Evolutionary conservation across 2,329 filamentous ascomycete genomes (phyloP).

Genomic region (Aspergillus sp.): DNA sequence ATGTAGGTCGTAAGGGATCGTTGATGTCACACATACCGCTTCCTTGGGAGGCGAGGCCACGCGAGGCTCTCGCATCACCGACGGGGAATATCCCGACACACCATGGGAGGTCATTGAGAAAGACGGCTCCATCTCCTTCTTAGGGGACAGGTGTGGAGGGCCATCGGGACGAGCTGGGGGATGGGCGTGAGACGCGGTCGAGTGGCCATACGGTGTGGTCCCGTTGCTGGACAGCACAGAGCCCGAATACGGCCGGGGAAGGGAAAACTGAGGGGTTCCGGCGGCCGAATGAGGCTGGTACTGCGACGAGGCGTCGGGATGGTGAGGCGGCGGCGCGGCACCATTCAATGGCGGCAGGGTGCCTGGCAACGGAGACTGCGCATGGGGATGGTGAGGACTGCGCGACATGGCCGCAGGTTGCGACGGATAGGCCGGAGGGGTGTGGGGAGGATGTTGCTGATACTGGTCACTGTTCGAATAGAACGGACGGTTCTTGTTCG

Average conservation of each 20-base stretch:
- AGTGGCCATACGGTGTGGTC: slow-evolving; percentile 37
- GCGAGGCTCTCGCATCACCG: slow-evolving; percentile 31
- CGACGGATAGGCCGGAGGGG: slow-evolving; percentile 40
- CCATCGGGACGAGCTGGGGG: slow-evolving; percentile 36
- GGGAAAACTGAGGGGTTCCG: slow-evolving; percentile 30
- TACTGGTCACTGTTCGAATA: slow-evolving; percentile 46
- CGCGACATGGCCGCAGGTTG: slow-evolving; percentile 32
- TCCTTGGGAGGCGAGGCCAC: slow-evolving; percentile 39
- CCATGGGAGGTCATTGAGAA: slow-evolving; percentile 31
- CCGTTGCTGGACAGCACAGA: slow-evolving; percentile 36
- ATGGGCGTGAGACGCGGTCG: slow-evolving; percentile 42
- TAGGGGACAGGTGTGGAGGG: slow-evolving; percentile 42
- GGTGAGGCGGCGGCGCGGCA: slow-evolving; percentile 27
- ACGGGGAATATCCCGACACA: slow-evolving; percentile 28
- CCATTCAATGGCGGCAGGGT: slow-evolving; percentile 43
- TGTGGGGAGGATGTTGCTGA: slow-evolving; percentile 42
- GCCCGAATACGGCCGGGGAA: slow-evolving; percentile 35
- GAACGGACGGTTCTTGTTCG: slow-evolving; percentile 40
- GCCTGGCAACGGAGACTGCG: slow-evolving; percentile 39
- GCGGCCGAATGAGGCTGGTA: slow-evolving; percentile 35
- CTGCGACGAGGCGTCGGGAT: slow-evolving; percentile 33
- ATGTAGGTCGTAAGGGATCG: background rate
- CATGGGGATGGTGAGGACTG: slow-evolving; percentile 43
- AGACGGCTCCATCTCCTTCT: slow-evolving; percentile 37
- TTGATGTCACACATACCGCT: slow-evolving; percentile 32